phyloP scores from a whole-genome alignment of 2,329 filamentous ascomycete species.

The Aspergillus uvarum region DNA sequence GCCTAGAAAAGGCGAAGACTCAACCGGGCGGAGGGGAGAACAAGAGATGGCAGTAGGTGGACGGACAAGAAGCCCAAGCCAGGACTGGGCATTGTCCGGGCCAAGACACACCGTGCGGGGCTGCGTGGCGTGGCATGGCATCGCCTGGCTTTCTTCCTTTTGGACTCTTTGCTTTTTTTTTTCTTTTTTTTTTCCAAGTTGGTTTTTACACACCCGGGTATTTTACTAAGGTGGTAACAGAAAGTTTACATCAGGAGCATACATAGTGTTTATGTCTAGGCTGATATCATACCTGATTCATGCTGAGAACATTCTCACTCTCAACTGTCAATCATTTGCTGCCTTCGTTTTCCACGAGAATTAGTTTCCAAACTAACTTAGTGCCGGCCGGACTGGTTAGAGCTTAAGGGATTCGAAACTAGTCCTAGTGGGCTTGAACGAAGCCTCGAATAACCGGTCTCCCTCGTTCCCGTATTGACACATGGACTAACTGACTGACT shows the following conservation, averaged over 20 bases:
- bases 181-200: too few relatives aligned
- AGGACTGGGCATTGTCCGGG: constrained; percentile 22
- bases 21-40: constrained; percentile 31
- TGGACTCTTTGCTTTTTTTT: too few relatives aligned
- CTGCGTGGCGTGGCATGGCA: constrained; percentile 7
- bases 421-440: background rate
- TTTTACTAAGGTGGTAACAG: too few relatives aligned
- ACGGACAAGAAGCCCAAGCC: constrained; percentile 21
- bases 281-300: background rate
- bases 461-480: background rate
- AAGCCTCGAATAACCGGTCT: background rate
- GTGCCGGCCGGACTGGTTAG: background rate
- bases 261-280: background rate
- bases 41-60: background rate
- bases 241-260: too few relatives aligned
- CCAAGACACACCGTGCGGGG: constrained; percentile 33
- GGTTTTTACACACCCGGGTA: too few relatives aligned
- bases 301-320: too few relatives aligned
- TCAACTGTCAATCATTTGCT: background rate
- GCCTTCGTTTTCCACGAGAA: background rate
- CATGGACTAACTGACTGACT: background rate
- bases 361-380: background rate
- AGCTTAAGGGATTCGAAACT: background rate
- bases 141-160: background rate
- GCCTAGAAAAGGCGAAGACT: constrained; percentile 37